Percentiles rank a stretch among this genome's conserved stretches.
phyloP scores from a whole-genome alignment of 1,139 yeast species.

The Wickerhamiella infanticola region DNA sequence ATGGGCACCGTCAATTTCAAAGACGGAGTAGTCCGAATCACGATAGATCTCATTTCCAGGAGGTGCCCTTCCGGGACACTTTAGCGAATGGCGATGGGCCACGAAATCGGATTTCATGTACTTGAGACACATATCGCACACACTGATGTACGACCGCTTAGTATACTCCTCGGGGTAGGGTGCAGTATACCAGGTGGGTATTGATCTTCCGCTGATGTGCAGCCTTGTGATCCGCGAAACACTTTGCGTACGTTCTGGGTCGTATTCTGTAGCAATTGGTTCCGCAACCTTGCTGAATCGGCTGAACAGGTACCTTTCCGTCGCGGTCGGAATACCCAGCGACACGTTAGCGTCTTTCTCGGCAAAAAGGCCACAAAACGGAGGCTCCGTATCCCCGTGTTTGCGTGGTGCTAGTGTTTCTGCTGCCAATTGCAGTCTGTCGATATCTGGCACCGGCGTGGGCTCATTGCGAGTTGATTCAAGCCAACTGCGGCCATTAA shows the following conservation, averaged over 20 bases:
- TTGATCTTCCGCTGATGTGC: slow-evolving; percentile 60
- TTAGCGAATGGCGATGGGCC: slow-evolving; percentile 51
- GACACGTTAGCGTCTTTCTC: slow-evolving; percentile 1
- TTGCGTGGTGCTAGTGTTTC: background rate
- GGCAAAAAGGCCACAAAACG: slow-evolving; percentile 9
- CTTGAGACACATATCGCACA: slow-evolving; percentile 77
- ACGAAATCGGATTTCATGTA: slow-evolving; percentile 62
- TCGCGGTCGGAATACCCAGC: slow-evolving; percentile 8
- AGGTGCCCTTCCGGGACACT: slow-evolving; percentile 57
- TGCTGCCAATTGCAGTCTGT: background rate
- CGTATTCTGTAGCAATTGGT: slow-evolving; percentile 26
- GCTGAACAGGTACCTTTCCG: slow-evolving; percentile 8
- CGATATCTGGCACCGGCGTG: background rate
- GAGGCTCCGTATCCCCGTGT: slow-evolving; percentile 8
- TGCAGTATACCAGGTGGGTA: slow-evolving; percentile 69
- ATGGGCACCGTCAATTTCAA: slow-evolving; percentile 88
- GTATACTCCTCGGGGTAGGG: slow-evolving; percentile 88
- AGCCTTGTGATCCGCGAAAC: slow-evolving; percentile 30
- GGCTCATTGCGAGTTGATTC: no score
- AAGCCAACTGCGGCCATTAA: no score
- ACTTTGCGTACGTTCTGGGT: background rate
- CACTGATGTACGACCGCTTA: slow-evolving; percentile 42
- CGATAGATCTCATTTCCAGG: slow-evolving; percentile 89
- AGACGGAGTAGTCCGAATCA: slow-evolving; percentile 48
- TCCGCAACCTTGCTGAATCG: slow-evolving; percentile 17